Evolutionary conservation across 1,284 basidiomycete genomes (phyloP).

Genomic region (Ustilago sp.): DNA sequence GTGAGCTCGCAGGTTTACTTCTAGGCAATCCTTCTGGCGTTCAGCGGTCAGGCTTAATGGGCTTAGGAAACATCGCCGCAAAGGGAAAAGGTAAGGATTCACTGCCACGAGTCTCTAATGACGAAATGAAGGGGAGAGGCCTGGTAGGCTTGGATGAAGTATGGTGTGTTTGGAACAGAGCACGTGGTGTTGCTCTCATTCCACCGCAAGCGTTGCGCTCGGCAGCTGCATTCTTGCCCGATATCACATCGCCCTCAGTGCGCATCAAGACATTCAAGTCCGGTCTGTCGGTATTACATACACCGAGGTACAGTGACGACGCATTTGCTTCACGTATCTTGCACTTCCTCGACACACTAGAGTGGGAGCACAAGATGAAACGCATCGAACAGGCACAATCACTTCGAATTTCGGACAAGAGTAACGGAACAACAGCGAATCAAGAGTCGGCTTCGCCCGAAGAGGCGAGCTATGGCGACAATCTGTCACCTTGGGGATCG

Average conservation of each 20-base stretch:
- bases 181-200: slow-evolving; percentile 86
- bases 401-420: slow-evolving; percentile 25
- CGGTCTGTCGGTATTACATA: slow-evolving; percentile 85
- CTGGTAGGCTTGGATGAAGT: slow-evolving; percentile 90
- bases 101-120: slow-evolving; percentile 21
- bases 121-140: slow-evolving; percentile 38
- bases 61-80: slow-evolving; percentile 67
- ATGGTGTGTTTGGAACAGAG: slow-evolving; percentile 97
- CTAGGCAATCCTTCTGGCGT: slow-evolving; percentile 71
- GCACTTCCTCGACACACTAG: slow-evolving; percentile 46
- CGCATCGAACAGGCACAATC: slow-evolving; percentile 46
- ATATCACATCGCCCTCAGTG: slow-evolving; percentile 79
- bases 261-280: slow-evolving; percentile 77
- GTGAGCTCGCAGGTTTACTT: slow-evolving; percentile 83
- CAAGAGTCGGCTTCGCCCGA: slow-evolving; percentile 10
- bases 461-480: slow-evolving; percentile 40
- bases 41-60: slow-evolving; percentile 68
- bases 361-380: slow-evolving; percentile 44
- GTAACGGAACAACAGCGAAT: neutral
- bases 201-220: slow-evolving; percentile 85
- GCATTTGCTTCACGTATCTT: slow-evolving; percentile 55
- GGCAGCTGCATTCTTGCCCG: slow-evolving; percentile 78
- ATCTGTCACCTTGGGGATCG: slow-evolving; percentile 35
- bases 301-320: slow-evolving; percentile 73
- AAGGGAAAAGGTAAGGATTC: slow-evolving; percentile 50